phyloP scores from a whole-genome alignment of 139 green algal species.

The Trebouxia sp. region DNA sequence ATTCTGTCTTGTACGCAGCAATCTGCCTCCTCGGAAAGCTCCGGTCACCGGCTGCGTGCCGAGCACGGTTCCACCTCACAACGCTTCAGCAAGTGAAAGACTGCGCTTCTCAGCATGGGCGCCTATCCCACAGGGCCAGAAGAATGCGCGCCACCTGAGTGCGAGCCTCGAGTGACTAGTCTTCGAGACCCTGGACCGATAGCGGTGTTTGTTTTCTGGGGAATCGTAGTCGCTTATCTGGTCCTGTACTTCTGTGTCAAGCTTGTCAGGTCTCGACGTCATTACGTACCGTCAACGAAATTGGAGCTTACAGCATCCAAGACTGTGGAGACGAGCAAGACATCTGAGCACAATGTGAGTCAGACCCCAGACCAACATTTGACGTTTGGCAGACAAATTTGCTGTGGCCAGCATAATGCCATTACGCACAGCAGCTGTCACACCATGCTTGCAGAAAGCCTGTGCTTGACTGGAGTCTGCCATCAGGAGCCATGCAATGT shows the following conservation, averaged over 20 bases:
- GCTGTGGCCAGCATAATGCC: no score
- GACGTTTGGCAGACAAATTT: no score
- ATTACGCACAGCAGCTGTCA: no score
- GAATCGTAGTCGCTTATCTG: not conserved
- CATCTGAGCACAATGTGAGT: not conserved
- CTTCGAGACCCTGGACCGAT: conserved; percentile 3
- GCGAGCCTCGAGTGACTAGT: conserved; percentile 4
- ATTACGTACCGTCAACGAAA: not conserved
- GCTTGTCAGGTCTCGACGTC: not conserved
- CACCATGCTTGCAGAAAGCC: no score
- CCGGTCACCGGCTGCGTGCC: no score
- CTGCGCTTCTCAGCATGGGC: not conserved
- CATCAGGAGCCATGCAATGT: no score
- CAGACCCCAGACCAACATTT: no score
- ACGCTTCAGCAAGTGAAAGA: no score
- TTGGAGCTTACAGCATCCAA: not conserved
- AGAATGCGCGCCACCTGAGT: conserved; percentile 2
- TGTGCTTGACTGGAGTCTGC: no score
- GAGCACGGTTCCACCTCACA: no score
- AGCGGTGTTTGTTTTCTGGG: conserved; percentile 1
- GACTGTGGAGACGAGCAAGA: not conserved
- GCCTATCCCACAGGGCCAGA: conserved; percentile 4
- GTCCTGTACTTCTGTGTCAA: not conserved
- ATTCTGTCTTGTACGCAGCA: no score
- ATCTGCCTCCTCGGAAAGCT: no score